These are phyloP conservation scores for Andrographis paniculata DNA, from an alignment of 305 asterid species.

Conservation along the genomic window DNA sequence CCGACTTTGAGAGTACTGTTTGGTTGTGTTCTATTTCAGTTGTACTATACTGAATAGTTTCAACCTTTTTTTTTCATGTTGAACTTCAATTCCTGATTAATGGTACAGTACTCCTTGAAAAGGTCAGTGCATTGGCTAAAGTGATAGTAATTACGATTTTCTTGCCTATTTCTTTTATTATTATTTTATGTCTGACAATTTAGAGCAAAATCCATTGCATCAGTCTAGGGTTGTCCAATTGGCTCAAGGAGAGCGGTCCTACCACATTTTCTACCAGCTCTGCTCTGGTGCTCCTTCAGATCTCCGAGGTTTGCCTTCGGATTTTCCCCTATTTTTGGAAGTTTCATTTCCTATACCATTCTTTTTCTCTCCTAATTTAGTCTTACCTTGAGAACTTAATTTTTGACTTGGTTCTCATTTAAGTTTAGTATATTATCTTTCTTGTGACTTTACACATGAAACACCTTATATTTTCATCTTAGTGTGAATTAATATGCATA, in stretches of 20 bases:
- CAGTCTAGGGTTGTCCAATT: constrained; percentile 94
- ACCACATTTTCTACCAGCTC: constrained; percentile 91
- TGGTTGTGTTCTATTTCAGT: constrained; percentile 16
- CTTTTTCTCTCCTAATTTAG: constrained; percentile 9
- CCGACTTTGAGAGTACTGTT: constrained; percentile 12
- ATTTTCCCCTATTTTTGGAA: constrained; percentile 14
- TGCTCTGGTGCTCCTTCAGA: constrained; percentile 82
- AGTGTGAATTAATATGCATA: neutral
- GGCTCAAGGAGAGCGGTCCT: constrained; percentile 79
- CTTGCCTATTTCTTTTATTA: constrained; percentile 4
- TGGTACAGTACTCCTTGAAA: constrained; percentile 43
- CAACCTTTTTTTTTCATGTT: constrained; percentile 20
- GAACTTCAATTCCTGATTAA: constrained; percentile 12
- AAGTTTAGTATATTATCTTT: neutral
- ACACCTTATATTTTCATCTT: neutral
- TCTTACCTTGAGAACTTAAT: constrained; percentile 9
- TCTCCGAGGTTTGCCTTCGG: constrained; percentile 60
- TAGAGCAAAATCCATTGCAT: constrained; percentile 30
- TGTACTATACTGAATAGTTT: constrained; percentile 20
- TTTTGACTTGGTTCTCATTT: neutral
- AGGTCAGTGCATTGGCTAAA: constrained; percentile 27
- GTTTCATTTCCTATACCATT: constrained; percentile 5
- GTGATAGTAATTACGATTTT: constrained; percentile 12
- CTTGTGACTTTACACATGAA: neutral
- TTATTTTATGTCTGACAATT: constrained; percentile 21